Conservation (phyloP, 306 rosid genomes). For the Glycine tomentella region DNA sequence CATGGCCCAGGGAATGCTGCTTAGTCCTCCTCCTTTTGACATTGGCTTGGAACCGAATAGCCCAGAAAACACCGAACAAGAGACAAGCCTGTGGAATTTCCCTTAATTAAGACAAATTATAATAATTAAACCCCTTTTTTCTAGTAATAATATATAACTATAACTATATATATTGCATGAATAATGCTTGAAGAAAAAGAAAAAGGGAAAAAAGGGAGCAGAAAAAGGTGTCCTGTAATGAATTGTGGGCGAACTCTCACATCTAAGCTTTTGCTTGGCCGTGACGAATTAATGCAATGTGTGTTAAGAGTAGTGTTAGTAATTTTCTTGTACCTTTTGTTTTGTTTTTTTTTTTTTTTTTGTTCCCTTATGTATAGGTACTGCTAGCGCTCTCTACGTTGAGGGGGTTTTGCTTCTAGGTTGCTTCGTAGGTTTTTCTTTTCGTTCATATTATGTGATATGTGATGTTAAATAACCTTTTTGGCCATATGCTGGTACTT, state of each 20-base stretch:
- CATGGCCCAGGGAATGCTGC: conserved; percentile 92
- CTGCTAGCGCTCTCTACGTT: not conserved
- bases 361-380: not conserved
- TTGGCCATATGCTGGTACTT: not conserved
- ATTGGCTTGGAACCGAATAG: not conserved
- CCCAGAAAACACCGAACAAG: conserved; percentile 32
- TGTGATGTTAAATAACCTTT: conserved; percentile 4
- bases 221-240: conserved; percentile 37
- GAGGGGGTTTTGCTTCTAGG: not conserved
- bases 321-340: not conserved
- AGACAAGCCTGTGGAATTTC: conserved; percentile 47
- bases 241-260: conserved; percentile 48
- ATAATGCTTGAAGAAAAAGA: not conserved
- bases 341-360: not conserved
- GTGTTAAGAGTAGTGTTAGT: not conserved
- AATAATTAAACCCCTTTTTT: not conserved
- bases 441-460: not conserved
- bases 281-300: conserved; percentile 24
- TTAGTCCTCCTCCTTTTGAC: conserved; percentile 88
- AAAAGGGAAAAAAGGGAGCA: not conserved
- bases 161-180: not conserved
- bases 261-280: conserved; percentile 44
- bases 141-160: not conserved
- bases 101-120: not conserved
- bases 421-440: conserved; percentile 1